Base-by-base conservation (phyloP, 1,139 yeast species). In the Nakaseomyces sp. region DNA sequence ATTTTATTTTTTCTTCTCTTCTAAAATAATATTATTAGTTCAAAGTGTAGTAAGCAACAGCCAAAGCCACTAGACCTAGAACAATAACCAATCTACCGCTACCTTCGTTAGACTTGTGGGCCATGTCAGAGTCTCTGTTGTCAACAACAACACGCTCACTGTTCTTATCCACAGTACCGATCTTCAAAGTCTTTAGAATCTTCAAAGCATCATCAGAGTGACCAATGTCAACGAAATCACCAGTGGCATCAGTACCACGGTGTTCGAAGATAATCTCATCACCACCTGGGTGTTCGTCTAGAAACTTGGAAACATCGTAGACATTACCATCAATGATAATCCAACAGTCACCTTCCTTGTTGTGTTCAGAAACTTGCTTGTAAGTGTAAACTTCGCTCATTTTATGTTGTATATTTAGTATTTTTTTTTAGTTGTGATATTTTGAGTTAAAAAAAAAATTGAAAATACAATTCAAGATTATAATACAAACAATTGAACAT, bases 271-370 rank as follows among this genome's bases (percentile, higher is more conserved):
- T 74, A 42, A 91, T 96, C 67, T 93, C 98, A 67, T 88, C 97
- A 62, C 99, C 99, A 71, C 99, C 99, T 50, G 95, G 95, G 69
- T 91, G 99, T 71, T 91, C 97, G 60, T 89, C 96, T 49, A 89
- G 67, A 67, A 89, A 91, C 53, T 72, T 70, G 45, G 95, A 70
- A 50, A 85, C 79, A 65, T 91, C 88, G 68, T 89, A 91, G 45
- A 91, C 97, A 61, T 82, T 84, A 40, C 94, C 96, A 53, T 86
- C 79, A 68, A 87, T 79, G 53, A 87, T 84, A 68, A 91, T 74
- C 95, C 96, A 91, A 54, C 86, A 73, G 64, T 89, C 96, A 47
- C 81, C 87, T 47, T 74, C 69, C 43, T 82, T 72, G 66, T 74
- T 81, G 73, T 91, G 97, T 63, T 77, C 66, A 50, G 85, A 73